Base-by-base conservation (phyloP, 2,329 filamentous ascomycete genomes). In the Botrytis deweyae region DNA sequence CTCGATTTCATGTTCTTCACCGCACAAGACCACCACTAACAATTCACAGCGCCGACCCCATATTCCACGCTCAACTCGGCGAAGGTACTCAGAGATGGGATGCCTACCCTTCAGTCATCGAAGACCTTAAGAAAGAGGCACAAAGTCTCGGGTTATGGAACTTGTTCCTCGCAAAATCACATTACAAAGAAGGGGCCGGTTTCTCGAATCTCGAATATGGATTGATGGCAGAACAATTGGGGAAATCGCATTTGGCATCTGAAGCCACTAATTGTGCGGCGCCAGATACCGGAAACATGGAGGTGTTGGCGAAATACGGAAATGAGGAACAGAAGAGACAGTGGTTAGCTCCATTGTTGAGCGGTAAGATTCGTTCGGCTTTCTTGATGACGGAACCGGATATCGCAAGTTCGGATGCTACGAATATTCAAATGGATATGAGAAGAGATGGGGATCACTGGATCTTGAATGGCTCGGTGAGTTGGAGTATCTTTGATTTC, bases 171-270 rank as follows among this genome's bases (percentile, higher is more conserved):
- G 93, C 96, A 77, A 95, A 93, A 86, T 94, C 91, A 79, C 95
- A 98, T 85, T 98, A 98, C 88, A 93, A 92, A 83, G 93, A 98
- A 85, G 97, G 94, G 1, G 94, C 95, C 38, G 96, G 96, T 49
- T 98, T 94, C 85, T 93, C 91, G 75, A 99, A 98, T 84, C 87
- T 99, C 76, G 96, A 99, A 84, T 99, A 99, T 82, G 96, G 95
- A 20, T 86, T 99, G 79, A 99, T 98, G 95, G 96, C 96, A 29
- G 96, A 99, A 85, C 93, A 93, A 85, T 86, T 98, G 79, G 96
- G 96, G 77, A 95, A 93, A 85, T 97, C 93, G 78, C 87, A 89
- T 81, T 87, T 90, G 76, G 96, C 94, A 18, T 93, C 92, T 12
- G 93, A 96, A 86, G 94, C 94, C 40, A 93, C 91, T 82, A 97